Evolutionary conservation across 2,329 filamentous ascomycete species (phyloP), one percentile per base, ranked within the genome.

Genomic region (Microdochium bolleyi): DNA sequence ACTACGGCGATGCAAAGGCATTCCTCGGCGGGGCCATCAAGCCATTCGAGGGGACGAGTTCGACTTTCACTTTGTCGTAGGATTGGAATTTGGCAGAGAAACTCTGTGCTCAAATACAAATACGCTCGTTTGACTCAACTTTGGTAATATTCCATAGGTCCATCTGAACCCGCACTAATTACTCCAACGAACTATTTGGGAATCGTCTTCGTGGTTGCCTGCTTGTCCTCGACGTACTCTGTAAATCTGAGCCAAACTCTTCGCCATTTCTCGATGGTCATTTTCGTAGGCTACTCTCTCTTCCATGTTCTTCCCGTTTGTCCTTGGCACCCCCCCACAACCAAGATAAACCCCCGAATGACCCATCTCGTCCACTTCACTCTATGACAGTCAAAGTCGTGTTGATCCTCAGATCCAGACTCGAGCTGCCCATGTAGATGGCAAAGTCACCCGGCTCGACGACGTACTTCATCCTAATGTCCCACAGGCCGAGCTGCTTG

Each of bases 1-100:
- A 96, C 64, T 92, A 85, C 69, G 92, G 92, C 0, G 91, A 96
- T 70, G 75, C 82, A 2, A 96, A 92, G 78, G 74, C 74, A 5
- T 60, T 84, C 11, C 63, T 79, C 25, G 80, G 76, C 1, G 84
- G 81, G 0, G 67, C 62, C 1, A 83, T 94, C 38, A 80, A 72
- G 38, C 67, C 79, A 2, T 94, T 95, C 71, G 81, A 88, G 58
- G 89, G 88, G 0, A 74, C 75, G 9, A 88, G 85, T 62, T 73
- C 74, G 49, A 68, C 67, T 51, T 87, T 86, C 67, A 70, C 61
- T 19, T 52, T 74, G 44, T 55, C 59, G 24, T 67, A 48, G 55
- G 49, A 38, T 4, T 4, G 30, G 30, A 8, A 34, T 8, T 14
- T 34, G 8, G 8, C 8, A 34, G 16, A n/a, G n/a, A 41, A 5